Conservation (phyloP, 2,329 filamentous ascomycete genomes). For the Pseudogymnoascus pannorum region DNA sequence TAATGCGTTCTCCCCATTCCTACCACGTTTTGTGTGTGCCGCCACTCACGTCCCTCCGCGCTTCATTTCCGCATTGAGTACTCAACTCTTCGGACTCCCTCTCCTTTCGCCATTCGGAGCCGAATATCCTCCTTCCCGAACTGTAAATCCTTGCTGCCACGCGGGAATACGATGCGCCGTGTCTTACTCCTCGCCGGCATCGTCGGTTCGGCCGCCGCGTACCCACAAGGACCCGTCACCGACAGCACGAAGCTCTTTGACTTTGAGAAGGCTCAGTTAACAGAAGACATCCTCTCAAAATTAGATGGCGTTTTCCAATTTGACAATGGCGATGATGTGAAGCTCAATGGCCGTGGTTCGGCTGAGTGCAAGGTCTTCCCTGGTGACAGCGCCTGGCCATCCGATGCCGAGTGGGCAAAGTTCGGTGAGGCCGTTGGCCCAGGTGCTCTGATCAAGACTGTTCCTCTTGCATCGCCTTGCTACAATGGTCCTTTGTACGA, state of each 20-base stretch:
- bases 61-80: slow-evolving; percentile 6
- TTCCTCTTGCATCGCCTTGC: slow-evolving; percentile 39
- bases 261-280: slow-evolving; percentile 10
- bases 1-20: neutral
- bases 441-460: slow-evolving; percentile 36
- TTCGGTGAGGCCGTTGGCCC: slow-evolving; percentile 37
- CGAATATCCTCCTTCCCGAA: slow-evolving; percentile 3
- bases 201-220: neutral
- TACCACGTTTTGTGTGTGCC: slow-evolving; percentile 1
- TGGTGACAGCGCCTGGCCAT: slow-evolving; percentile 38
- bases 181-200: slow-evolving; percentile 7
- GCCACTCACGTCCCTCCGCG: neutral
- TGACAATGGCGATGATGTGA: slow-evolving; percentile 1
- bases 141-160: neutral
- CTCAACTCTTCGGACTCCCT: neutral
- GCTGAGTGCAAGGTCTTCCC: slow-evolving; percentile 18
- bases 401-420: slow-evolving; percentile 35
- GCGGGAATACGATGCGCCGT: slow-evolving; percentile 6
- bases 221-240: neutral
- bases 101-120: neutral
- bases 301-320: slow-evolving; percentile 10
- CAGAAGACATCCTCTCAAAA: slow-evolving; percentile 1
- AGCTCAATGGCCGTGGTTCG: slow-evolving; percentile 1
- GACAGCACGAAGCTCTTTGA: neutral
- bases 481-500: slow-evolving; percentile 30